Conservation (phyloP, 1,284 basidiomycete genomes). For the Pascua guehoae region DNA sequence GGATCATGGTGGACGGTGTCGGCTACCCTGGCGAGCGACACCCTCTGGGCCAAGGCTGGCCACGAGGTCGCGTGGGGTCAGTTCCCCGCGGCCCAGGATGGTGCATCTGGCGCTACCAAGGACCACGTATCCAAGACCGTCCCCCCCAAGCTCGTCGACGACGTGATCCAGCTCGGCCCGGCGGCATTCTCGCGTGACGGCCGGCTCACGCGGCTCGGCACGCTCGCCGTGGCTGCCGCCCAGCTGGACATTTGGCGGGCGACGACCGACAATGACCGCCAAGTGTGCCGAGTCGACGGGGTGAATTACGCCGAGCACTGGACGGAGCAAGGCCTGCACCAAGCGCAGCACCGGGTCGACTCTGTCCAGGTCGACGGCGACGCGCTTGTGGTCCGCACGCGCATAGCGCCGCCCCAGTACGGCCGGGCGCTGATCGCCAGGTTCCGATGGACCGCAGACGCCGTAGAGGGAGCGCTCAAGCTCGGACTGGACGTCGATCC, state of each 20-base stretch:
- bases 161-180: not conserved
- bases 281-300: not conserved
- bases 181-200: no score
- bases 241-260: constrained; percentile 7
- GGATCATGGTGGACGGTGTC: constrained; percentile 4
- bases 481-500: constrained; percentile 3
- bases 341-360: constrained; percentile 3
- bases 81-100: constrained; percentile 1
- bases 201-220: constrained; percentile 6
- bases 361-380: not conserved
- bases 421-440: constrained; percentile 6
- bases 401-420: constrained; percentile 7
- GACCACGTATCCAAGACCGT: no score
- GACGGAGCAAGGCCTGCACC: not conserved
- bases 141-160: not conserved
- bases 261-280: constrained; percentile 4
- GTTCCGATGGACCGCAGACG: constrained; percentile 5
- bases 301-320: not conserved
- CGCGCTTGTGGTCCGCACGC: constrained; percentile 1
- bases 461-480: not conserved
- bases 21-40: not conserved
- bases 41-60: constrained; percentile 14
- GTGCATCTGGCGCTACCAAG: not conserved
- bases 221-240: not conserved
- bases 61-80: constrained; percentile 22